Percentiles rank a stretch among this genome's conserved stretches.
Evolutionary conservation across 192 early-diverging fungal genomes (phyloP).

Genomic region (Martensiomyces pterosporus): DNA sequence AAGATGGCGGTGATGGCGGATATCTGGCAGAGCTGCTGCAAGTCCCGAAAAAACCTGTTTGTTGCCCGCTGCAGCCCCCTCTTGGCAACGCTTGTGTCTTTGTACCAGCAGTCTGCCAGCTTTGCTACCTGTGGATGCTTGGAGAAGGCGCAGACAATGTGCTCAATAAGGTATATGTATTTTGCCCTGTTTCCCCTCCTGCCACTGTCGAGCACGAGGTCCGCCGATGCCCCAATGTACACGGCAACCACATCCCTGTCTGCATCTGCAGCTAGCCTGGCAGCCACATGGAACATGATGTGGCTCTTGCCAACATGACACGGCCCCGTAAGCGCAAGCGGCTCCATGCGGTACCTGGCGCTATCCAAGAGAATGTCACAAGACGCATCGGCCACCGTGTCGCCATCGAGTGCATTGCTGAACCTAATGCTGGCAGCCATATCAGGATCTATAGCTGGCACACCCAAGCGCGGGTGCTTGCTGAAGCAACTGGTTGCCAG

Average conservation of each 20-base stretch:
- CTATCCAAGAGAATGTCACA: too few species aligned
- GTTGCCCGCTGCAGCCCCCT: slow-evolving; percentile 12
- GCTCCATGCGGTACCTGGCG: too few species aligned
- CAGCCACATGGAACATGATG: slow-evolving; percentile 23
- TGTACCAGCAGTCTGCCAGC: slow-evolving; percentile 21
- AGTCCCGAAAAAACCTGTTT: background rate
- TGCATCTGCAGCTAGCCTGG: slow-evolving; percentile 16
- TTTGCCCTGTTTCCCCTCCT: slow-evolving; percentile 1
- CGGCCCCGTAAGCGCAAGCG: slow-evolving; percentile 15
- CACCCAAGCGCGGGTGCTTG: too few species aligned
- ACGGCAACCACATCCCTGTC: slow-evolving; percentile 11
- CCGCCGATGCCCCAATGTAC: slow-evolving; percentile 11
- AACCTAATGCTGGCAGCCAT: too few species aligned
- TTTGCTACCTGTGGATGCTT: slow-evolving; percentile 1
- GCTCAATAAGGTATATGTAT: slow-evolving; percentile 21
- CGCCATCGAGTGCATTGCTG: too few species aligned
- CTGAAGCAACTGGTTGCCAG: too few species aligned
- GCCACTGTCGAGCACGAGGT: slow-evolving; percentile 9
- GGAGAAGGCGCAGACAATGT: slow-evolving; percentile 11
- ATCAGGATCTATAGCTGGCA: too few species aligned
- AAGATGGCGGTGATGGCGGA: slow-evolving; percentile 5
- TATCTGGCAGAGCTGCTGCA: slow-evolving; percentile 4
- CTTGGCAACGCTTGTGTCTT: slow-evolving; percentile 9
- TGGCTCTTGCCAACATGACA: slow-evolving; percentile 35
- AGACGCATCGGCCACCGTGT: too few species aligned